Evolutionary conservation across 1,139 yeast genomes (phyloP).

Genomic region (Nakaseomyces kungkrabaensis): DNA sequence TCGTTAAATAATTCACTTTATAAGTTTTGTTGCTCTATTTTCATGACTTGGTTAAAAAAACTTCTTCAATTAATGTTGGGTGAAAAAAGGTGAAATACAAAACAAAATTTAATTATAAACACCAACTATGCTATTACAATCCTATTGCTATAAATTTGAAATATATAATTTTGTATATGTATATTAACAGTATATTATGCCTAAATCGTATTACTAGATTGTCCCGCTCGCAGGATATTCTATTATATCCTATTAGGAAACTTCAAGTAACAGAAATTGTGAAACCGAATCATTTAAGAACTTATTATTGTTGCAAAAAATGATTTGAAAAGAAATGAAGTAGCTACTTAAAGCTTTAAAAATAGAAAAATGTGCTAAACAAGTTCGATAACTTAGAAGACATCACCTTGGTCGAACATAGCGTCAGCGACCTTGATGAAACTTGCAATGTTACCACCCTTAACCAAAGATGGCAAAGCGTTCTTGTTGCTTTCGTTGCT

Average conservation of each 20-base stretch:
- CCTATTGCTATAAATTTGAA: neutral
- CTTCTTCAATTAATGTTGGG: too few species aligned
- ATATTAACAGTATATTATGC: neutral
- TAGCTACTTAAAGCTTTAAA: neutral
- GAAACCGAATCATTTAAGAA: neutral
- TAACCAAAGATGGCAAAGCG: constrained; percentile 81
- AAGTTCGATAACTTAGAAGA: constrained; percentile 26
- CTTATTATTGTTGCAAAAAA: neutral
- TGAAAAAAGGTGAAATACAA: too few species aligned
- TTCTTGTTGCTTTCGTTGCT: constrained; percentile 47
- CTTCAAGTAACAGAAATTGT: neutral
- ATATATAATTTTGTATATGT: neutral
- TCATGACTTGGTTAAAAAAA: too few species aligned
- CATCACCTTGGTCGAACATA: constrained; percentile 96
- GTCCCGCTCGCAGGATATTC: neutral
- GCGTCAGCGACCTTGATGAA: constrained; percentile 97
- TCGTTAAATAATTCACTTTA: too few species aligned
- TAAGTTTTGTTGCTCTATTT: too few species aligned
- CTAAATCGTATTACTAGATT: neutral
- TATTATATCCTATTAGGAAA: neutral
- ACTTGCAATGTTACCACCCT: constrained; percentile 99
- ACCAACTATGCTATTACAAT: constrained; percentile 2
- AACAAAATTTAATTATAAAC: neutral
- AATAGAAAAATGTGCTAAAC: neutral
- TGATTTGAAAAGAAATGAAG: neutral